These are phyloP conservation scores for Trichophyton simii DNA, from an alignment of 2,329 filamentous ascomycete species.

Conservation along the genomic window DNA sequence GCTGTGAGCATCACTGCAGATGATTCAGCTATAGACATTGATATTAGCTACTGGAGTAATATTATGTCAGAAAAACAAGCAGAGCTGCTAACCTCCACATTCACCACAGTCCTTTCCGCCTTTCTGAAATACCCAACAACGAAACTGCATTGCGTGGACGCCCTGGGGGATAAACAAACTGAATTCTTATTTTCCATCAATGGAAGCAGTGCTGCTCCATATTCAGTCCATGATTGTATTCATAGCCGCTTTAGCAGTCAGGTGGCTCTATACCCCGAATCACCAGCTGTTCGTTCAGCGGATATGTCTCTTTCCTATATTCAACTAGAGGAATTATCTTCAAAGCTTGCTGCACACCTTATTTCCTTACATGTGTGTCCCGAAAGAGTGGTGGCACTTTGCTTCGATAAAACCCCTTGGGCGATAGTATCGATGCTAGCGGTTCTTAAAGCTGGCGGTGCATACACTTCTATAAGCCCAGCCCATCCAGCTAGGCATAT, in stretches of 20 bases:
- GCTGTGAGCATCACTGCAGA: background rate
- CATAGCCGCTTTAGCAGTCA: conserved; percentile 14
- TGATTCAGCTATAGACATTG: background rate
- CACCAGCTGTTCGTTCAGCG: conserved; percentile 14
- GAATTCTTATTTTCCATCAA: background rate
- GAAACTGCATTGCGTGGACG: conserved; percentile 44
- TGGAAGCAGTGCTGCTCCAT: conserved; percentile 33
- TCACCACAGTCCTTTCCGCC: conserved; percentile 42
- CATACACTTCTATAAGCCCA: conserved; percentile 11
- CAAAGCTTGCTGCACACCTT: conserved; percentile 7
- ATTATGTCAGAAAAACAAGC: conserved; percentile 24
- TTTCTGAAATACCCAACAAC: conserved; percentile 35
- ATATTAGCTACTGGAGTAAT: conserved; percentile 25
- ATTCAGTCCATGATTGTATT: conserved; percentile 29
- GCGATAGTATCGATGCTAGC: conserved; percentile 11
- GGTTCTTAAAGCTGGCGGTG: conserved; percentile 12
- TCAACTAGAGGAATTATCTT: conserved; percentile 15
- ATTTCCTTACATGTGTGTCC: conserved; percentile 3
- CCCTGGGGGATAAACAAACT: conserved; percentile 28
- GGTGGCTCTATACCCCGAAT: conserved; percentile 6
- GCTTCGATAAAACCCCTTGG: conserved; percentile 13
- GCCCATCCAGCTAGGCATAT: background rate
- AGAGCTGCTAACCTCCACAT: conserved; percentile 31
- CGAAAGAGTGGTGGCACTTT: conserved; percentile 9
- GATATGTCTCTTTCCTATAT: conserved; percentile 13